These are phyloP conservation scores for Fusarium sp. DNA, from an alignment of 2,329 filamentous ascomycete genomes.

Conservation along the genomic window DNA sequence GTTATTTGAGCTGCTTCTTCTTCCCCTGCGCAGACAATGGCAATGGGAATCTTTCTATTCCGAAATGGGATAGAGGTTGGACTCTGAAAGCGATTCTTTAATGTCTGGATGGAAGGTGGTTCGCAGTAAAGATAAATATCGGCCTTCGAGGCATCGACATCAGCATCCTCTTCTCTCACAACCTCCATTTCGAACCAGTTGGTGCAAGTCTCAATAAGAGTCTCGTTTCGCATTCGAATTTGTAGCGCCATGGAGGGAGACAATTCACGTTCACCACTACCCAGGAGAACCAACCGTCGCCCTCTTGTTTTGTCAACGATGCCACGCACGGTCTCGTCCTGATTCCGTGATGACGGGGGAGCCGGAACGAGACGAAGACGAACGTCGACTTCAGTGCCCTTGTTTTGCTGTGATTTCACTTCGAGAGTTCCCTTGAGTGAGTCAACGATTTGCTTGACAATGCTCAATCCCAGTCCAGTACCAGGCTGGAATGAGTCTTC, in stretches of 20 bases:
- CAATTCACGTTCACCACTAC: conserved; percentile 7
- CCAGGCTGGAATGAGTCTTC: conserved; percentile 71
- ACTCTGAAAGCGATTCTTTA: conserved; percentile 31
- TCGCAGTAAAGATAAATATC: conserved; percentile 47
- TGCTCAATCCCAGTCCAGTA: conserved; percentile 72
- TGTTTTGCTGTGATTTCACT: conserved; percentile 63
- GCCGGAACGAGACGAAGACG: conserved; percentile 54
- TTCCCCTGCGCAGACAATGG: conserved; percentile 47
- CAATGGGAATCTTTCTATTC: conserved; percentile 38
- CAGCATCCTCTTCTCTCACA: conserved; percentile 15
- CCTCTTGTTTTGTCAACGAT: conserved; percentile 32
- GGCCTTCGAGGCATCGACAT: conserved; percentile 6
- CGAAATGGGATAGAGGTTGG: background rate
- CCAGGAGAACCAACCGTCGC: conserved; percentile 33
- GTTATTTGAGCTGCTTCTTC: conserved; percentile 46
- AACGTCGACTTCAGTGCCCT: conserved; percentile 67
- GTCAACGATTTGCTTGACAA: conserved; percentile 71
- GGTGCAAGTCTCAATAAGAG: conserved; percentile 45
- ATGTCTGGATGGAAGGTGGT: conserved; percentile 32
- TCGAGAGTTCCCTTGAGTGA: conserved; percentile 70
- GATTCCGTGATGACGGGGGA: background rate
- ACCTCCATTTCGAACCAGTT: conserved; percentile 52
- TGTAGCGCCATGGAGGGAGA: conserved; percentile 20
- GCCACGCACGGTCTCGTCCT: conserved; percentile 26
- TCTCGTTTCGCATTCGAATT: conserved; percentile 43